Percentiles rank a stretch among this genome's conserved stretches.
These are phyloP conservation scores for Ascochyta fabae DNA, from an alignment of 2,329 filamentous ascomycete species.

Conservation along the genomic window DNA sequence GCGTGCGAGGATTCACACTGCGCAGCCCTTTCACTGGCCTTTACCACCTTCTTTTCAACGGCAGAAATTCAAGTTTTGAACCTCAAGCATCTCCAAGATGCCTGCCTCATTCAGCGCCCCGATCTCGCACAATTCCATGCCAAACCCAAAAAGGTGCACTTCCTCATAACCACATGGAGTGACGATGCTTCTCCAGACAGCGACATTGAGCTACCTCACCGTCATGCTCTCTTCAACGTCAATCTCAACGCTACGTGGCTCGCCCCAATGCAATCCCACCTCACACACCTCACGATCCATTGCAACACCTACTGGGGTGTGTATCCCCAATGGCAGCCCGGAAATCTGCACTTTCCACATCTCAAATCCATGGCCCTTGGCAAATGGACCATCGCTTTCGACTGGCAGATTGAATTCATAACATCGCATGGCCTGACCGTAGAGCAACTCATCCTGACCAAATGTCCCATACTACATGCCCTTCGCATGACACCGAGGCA, in stretches of 20 bases:
- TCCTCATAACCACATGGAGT: slow-evolving; percentile 2
- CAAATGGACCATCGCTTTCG: slow-evolving; percentile 52
- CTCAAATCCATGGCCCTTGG: slow-evolving; percentile 52
- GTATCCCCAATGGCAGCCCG: slow-evolving; percentile 43
- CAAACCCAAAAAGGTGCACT: background rate
- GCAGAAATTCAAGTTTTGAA: slow-evolving; percentile 1
- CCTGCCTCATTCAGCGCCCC: background rate
- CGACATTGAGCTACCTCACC: slow-evolving; percentile 13
- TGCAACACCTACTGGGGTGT: slow-evolving; percentile 47
- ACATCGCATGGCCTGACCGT: slow-evolving; percentile 49
- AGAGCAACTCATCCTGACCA: slow-evolving; percentile 52
- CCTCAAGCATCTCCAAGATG: slow-evolving; percentile 10
- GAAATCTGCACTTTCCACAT: slow-evolving; percentile 42
- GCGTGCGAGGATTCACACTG: slow-evolving; percentile 4
- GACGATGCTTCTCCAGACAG: slow-evolving; percentile 19
- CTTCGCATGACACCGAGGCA: slow-evolving; percentile 6
- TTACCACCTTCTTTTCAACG: background rate
- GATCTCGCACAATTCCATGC: background rate
- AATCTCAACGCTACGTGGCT: slow-evolving; percentile 31
- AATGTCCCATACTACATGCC: slow-evolving; percentile 48
- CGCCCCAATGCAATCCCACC: slow-evolving; percentile 21
- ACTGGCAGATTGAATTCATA: slow-evolving; percentile 58
- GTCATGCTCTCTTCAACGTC: slow-evolving; percentile 27
- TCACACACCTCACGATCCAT: slow-evolving; percentile 51
- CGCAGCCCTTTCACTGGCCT: background rate